phyloP scores from a whole-genome alignment of 768 basidiomycete species.

The Xanthoconium purpureum region DNA sequence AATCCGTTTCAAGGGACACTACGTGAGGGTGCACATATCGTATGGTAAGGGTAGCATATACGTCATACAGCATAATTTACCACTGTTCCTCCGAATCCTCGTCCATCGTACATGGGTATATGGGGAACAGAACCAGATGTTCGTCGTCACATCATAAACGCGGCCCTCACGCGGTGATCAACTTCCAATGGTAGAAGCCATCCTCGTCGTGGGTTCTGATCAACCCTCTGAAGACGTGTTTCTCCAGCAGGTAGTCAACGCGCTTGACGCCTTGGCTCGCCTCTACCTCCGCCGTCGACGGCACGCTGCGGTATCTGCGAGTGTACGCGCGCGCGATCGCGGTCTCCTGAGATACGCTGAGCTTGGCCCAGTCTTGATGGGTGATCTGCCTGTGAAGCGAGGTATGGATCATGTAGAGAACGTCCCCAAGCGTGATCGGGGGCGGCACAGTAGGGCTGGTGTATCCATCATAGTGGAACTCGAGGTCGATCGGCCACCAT shows the following conservation, averaged over 20 bases:
- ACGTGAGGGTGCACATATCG: not conserved
- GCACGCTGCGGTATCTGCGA: conserved; percentile 31
- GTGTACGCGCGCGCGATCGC: conserved; percentile 37
- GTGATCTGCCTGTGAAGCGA: conserved; percentile 43
- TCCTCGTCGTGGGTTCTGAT: conserved; percentile 30
- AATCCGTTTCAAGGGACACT: not conserved
- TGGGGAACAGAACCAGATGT: not conserved
- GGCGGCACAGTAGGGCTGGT: conserved; percentile 24
- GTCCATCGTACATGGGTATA: not conserved
- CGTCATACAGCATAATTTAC: not conserved
- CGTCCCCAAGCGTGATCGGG: conserved; percentile 57
- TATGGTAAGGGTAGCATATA: not conserved
- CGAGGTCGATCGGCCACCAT: conserved; percentile 59
- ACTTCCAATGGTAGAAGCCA: conserved; percentile 29
- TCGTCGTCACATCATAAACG: not conserved
- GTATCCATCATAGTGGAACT: conserved; percentile 34
- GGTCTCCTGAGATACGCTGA: conserved; percentile 27
- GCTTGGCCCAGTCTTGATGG: conserved; percentile 35
- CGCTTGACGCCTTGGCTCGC: conserved; percentile 38
- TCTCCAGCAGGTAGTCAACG: conserved; percentile 38
- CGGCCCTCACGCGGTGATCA: conserved; percentile 19
- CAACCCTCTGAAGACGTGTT: conserved; percentile 37
- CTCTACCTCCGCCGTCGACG: conserved; percentile 31
- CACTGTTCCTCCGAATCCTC: not conserved
- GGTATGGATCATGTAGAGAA: conserved; percentile 49